A percentile compares a stretch with the other conserved stretches of the same genome.
Evolutionary conservation across 495 filamentous ascomycete species (phyloP).

Genomic region (Hypoxylon cercidicola): DNA sequence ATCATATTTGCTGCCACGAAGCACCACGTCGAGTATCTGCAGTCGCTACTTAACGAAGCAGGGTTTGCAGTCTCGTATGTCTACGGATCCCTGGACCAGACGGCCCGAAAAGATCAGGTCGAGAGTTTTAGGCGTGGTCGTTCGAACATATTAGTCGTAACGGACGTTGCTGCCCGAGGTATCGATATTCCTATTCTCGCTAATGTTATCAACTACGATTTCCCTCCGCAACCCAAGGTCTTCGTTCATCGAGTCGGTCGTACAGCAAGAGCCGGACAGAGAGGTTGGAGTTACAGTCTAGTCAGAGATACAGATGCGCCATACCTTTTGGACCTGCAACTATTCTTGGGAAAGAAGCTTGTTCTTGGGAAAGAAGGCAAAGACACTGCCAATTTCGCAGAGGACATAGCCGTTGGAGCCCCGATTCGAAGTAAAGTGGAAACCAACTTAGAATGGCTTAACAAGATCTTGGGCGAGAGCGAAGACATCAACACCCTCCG

Average conservation of each 20-base stretch:
- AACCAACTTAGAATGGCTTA: conserved; percentile 78
- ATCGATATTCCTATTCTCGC: conserved; percentile 97
- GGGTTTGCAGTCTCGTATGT: conserved; percentile 92
- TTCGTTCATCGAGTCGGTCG: conserved; percentile 96
- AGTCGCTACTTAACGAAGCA: conserved; percentile 72
- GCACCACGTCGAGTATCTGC: conserved; percentile 96
- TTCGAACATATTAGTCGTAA: conserved; percentile 94
- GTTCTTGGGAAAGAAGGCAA: conserved; percentile 70
- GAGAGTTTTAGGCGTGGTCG: conserved; percentile 84
- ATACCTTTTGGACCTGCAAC: conserved; percentile 92
- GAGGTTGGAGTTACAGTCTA: conserved; percentile 94
- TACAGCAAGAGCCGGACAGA: conserved; percentile 90
- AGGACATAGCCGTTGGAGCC: conserved; percentile 82
- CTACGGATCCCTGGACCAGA: conserved; percentile 94
- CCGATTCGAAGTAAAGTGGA: conserved; percentile 76
- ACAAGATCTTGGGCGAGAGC: conserved; percentile 77
- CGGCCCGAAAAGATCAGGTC: conserved; percentile 89
- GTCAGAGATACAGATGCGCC: conserved; percentile 85
- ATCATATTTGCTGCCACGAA: conserved; percentile 96
- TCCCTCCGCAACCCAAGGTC: conserved; percentile 95
- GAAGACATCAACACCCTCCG: conserved; percentile 76
- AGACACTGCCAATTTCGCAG: conserved; percentile 71
- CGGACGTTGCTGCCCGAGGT: conserved; percentile 95
- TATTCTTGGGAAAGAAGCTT: conserved; percentile 86
- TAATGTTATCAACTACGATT: conserved; percentile 99